Evolutionary conservation across 345 rosid species (phyloP), one percentile per base, ranked within the genome.

Genomic region (Psidium guajava): DNA sequence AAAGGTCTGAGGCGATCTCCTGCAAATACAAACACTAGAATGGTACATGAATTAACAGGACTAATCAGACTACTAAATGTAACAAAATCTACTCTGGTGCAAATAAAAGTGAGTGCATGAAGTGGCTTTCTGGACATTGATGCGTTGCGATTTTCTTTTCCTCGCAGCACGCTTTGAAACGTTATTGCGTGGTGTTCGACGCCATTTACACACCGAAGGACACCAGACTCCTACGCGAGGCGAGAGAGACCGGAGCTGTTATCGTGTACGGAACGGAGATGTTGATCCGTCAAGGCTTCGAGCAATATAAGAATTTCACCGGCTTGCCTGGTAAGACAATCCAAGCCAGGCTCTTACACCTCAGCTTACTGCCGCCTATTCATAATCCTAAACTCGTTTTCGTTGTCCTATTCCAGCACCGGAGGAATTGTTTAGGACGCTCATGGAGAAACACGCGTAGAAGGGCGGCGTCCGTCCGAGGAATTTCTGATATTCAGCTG

Each of bases 251-350:
- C 6, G 91, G 91, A 55, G 90, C 90, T 22, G 86, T 83, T 53
- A 87, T 91, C 11, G 91, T 91, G 55, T 88, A 91, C n/a, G 90
- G 92, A n/a, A 89, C 92, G 16, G 92, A 91, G 24, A 91, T 89
- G 92, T 85, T 89, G 87, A 91, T 91, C 82, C 91, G 92, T 36
- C 91, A 91, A 82, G 92, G 91, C 58, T 91, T 89, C 42, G 92
- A 89, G 88, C 92, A 91, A 49, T 90, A 89, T 87, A 87, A 90
- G 86, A 92, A 92, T 90, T 90, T 92, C 88, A 92, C 93, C 21
- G 92, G 92, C 82, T 88, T 92, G 86, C 92, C 91, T 56, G 92
- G 93, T 92, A 89, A 87, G 83, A 83, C 11, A 36, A 84, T 80
- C 28, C 5, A 1, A 11, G 3, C 28, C 64, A 27, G 25, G 50